A percentile compares a stretch with the other conserved stretches of the same genome.
phyloP scores from a whole-genome alignment of 2,329 filamentous ascomycete genomes.

The Blastomyces percursus region DNA sequence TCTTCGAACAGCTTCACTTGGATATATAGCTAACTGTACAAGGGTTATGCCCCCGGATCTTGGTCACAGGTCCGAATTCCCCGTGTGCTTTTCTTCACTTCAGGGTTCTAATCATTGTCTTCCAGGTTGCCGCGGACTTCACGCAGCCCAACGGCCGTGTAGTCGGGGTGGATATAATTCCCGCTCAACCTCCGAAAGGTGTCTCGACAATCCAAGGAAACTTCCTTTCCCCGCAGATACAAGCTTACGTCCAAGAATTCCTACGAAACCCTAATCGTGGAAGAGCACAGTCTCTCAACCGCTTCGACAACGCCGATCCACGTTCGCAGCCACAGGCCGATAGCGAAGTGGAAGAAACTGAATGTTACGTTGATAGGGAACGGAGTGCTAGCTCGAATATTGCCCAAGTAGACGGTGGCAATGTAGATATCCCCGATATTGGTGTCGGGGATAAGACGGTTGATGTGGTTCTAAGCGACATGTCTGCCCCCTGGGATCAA shows the following conservation, averaged over 20 bases:
- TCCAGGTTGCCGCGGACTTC: constrained; percentile 65
- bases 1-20: neutral
- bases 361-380: constrained; percentile 19
- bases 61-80: constrained; percentile 43
- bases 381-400: constrained; percentile 19
- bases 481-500: constrained; percentile 94
- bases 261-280: constrained; percentile 54
- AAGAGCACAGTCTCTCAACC: constrained; percentile 32
- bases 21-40: neutral
- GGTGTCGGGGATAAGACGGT: constrained; percentile 45
- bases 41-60: constrained; percentile 45
- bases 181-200: constrained; percentile 77
- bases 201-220: constrained; percentile 95
- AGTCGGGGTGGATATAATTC: constrained; percentile 87
- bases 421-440: constrained; percentile 17
- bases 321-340: constrained; percentile 7
- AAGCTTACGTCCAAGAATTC: constrained; percentile 64
- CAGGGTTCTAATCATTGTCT: neutral
- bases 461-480: constrained; percentile 94
- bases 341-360: constrained; percentile 11
- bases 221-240: constrained; percentile 67
- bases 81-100: neutral
- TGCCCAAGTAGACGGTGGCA: constrained; percentile 17
- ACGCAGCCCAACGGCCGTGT: constrained; percentile 69
- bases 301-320: neutral